Percentiles rank a stretch among this genome's conserved stretches.
Evolutionary conservation across 371 early-diverging fungal genomes (phyloP).

Genomic region (Mucor irregularis): DNA sequence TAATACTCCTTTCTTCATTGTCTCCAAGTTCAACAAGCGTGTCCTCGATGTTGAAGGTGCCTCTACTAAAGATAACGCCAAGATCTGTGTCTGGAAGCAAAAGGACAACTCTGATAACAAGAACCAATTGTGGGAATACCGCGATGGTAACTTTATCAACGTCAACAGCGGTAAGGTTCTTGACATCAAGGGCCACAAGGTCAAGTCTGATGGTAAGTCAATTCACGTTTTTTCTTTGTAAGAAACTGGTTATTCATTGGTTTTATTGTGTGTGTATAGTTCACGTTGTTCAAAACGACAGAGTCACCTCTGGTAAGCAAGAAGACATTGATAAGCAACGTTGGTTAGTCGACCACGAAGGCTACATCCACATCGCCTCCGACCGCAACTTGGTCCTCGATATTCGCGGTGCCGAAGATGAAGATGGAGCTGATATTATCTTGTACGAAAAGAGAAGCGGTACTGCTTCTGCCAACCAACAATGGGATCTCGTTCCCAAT

Average conservation of each 20-base stretch:
- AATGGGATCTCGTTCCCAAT: conserved; percentile 22
- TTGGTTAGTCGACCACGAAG: conserved; percentile 77
- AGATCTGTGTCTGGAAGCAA: conserved; percentile 22
- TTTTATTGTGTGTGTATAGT: neutral
- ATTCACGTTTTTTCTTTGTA: neutral
- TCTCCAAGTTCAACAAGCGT: conserved; percentile 23
- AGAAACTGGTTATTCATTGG: too few relatives aligned
- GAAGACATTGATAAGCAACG: conserved; percentile 76
- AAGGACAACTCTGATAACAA: conserved; percentile 16
- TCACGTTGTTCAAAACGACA: conserved; percentile 26
- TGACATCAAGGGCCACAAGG: conserved; percentile 25
- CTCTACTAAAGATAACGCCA: conserved; percentile 23
- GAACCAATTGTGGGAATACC: conserved; percentile 33
- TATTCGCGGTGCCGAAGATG: conserved; percentile 32
- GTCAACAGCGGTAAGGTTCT: conserved; percentile 25
- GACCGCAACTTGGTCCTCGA: conserved; percentile 28
- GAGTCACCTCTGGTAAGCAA: neutral
- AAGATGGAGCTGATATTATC: conserved; percentile 32
- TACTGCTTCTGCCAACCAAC: conserved; percentile 26
- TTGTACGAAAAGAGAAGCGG: conserved; percentile 29
- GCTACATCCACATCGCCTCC: conserved; percentile 48
- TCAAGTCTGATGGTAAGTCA: conserved; percentile 9
- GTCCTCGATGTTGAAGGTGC: conserved; percentile 32
- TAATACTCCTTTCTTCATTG: conserved; percentile 23
- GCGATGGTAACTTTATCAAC: conserved; percentile 26